Percentiles rank a stretch among this genome's conserved stretches.
Evolutionary conservation across 2,329 filamentous ascomycete genomes (phyloP).

Genomic region (Diaporthe nobilis): DNA sequence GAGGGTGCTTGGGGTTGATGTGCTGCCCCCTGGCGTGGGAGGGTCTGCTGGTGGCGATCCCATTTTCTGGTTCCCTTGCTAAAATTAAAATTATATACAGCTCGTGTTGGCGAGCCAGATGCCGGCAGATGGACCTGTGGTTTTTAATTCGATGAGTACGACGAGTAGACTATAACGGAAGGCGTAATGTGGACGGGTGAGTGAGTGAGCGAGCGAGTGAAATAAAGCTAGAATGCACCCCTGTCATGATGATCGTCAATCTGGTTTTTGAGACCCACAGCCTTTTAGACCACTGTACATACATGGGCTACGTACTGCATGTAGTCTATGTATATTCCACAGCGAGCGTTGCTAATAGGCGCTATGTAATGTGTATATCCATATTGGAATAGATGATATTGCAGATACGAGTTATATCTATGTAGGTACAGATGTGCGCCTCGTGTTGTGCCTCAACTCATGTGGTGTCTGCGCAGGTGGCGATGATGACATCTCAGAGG

Average conservation of each 20-base stretch:
- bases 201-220: not conserved
- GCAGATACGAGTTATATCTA: no score
- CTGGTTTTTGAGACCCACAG: not conserved
- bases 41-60: not conserved
- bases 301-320: not conserved
- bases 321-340: not conserved
- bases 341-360: not conserved
- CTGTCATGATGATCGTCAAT: not conserved
- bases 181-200: not conserved
- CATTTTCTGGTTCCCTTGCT: not conserved
- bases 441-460: no score
- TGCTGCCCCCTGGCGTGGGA: not conserved
- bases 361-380: no score
- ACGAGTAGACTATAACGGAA: no score
- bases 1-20: conserved; percentile 1
- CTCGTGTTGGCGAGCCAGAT: not conserved
- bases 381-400: no score
- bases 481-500: no score
- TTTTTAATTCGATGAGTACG: not conserved
- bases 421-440: no score
- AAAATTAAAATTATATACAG: not conserved
- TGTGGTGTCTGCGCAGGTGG: no score
- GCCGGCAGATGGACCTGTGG: not conserved
- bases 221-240: not conserved
- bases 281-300: not conserved